Base-by-base conservation (phyloP, 2,329 filamentous ascomycete genomes). In the Cladosporium velox region DNA sequence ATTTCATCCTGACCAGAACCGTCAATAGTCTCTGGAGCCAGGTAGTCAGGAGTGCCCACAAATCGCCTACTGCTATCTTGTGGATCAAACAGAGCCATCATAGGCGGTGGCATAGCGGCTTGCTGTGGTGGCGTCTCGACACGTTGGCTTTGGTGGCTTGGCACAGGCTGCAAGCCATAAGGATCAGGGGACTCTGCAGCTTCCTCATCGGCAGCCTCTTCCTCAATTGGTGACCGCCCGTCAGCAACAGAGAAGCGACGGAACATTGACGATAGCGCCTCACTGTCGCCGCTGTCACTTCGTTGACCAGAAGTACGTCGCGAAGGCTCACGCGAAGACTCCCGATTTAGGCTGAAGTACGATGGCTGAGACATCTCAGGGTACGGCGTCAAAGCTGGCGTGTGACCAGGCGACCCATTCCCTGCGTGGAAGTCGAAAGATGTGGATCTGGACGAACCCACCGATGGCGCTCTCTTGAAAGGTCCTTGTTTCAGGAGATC, bases 1-100 rank as follows among this genome's bases (percentile, higher is more conserved):
- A 94, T 95, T 78, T 98, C 94, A 74, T 99, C 95, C 78, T 99
- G 95, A 1, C 94, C 93, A 70, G 93, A 89, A 59, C 96, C 95
- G 70, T 92, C 93, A 75, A 99, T 96, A 0, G 96, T 99, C 77
- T 99, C 96, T 0, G 95, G 95, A 0, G 95, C 95, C 15, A 99
- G 86, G 76, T 99, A 99, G 77, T 99, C 95, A 0, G 95, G 95
- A 0, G 95, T 99, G 35, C 95, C 95, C 10, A 99, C 95, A 73
- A 99, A 99, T 47, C 92, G 89, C 64, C 95, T 88, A 75, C 92
- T 94, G 67, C 89, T 96, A 74, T 99, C 95, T 75, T 97, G 91
- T 0, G 95, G 95, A 73, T 98, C 93, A 74, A 98, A 99, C 3
- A 99, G 82, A 3, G 94, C 92, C 92, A 91, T 90, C 57, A 95